Evolutionary conservation across 1,284 basidiomycete species (phyloP), one percentile per base, ranked within the genome.

Genomic region (Pholiota adiposa): DNA sequence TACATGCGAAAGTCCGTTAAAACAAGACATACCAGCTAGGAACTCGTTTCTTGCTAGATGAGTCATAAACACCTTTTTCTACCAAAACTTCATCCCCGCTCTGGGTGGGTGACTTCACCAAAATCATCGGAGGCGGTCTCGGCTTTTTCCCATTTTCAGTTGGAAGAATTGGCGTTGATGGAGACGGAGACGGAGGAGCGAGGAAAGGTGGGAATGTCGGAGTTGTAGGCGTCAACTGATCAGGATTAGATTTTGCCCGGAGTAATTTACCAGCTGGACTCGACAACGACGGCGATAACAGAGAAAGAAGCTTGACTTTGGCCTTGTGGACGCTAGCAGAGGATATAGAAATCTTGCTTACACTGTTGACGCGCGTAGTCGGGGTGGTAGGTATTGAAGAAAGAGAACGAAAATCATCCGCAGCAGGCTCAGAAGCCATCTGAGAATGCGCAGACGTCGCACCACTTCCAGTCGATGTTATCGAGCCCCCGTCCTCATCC

Each of bases 41-140:
- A 29, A 93, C 90, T n/a, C 90, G 84, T 67, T 86, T 83, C 73
- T 93, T 93, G 66, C 83, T 79, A 14, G 91, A 92, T 21, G 88
- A 86, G 71, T 93, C 91, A 66, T 92, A 92, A 1, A 89, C 86
- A 18, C 86, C 88, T 65, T 79, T 83, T 46, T 83, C 83, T 27
- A 79, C 80, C 8, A 77, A 75, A 25, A 72, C 73, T 21, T 71
- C 67, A 5, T 77, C 74, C 18, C 75, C 74, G 23, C 23, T 14
- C 53, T 74, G 73, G 48, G 72, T 75, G 3, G 74, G 71, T 53
- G 80, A 72, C 60, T 75, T 75, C 60, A 79, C 70, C 11, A 76
- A 70, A 16, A 77, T 74, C 38, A 79, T 73, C n/a, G 76, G 74
- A 11, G 81, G 76, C 19, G 76, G 75, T 49, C 72, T 73, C 21